These are phyloP conservation scores for Phycomyces nitens DNA, from an alignment of 192 early-diverging fungal genomes.

Conservation along the genomic window DNA sequence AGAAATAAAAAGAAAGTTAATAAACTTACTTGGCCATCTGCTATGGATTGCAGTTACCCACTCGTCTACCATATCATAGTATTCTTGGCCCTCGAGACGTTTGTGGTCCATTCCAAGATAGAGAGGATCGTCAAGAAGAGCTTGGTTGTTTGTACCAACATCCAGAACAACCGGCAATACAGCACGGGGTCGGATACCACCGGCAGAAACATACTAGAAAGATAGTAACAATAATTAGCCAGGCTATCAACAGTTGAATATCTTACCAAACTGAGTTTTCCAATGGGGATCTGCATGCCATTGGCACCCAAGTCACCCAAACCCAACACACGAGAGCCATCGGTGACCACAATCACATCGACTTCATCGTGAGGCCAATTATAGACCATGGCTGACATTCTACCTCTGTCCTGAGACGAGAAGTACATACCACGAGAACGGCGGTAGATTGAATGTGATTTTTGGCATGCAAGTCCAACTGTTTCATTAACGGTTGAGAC, in stretches of 20 bases:
- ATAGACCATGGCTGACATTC: conserved; percentile 53
- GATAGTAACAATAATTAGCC: conserved; percentile 7
- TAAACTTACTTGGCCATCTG: conserved; percentile 51
- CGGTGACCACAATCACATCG: conserved; percentile 38
- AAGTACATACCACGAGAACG: conserved; percentile 56
- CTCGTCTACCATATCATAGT: conserved; percentile 51
- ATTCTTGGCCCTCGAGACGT: conserved; percentile 38
- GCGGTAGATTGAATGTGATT: conserved; percentile 52
- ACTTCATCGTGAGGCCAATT: conserved; percentile 59
- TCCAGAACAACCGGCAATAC: conserved; percentile 36
- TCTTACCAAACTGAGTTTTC: conserved; percentile 40
- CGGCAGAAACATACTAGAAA: conserved; percentile 35
- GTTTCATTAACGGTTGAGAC: conserved; percentile 15
- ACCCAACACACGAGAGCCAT: conserved; percentile 35
- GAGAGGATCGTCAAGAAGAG: conserved; percentile 32
- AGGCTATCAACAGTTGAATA: too few species aligned
- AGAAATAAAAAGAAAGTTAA: not conserved
- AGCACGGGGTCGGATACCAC: conserved; percentile 35
- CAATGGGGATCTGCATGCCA: conserved; percentile 41
- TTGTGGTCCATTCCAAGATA: conserved; percentile 39
- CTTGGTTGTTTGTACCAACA: conserved; percentile 35
- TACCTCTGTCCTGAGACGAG: conserved; percentile 45
- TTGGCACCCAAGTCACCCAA: conserved; percentile 37
- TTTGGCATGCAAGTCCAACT: conserved; percentile 50
- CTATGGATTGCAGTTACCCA: conserved; percentile 51